A percentile compares a stretch with the other conserved stretches of the same genome.
phyloP scores from a whole-genome alignment of 495 filamentous ascomycete species.

The Aspergillus bertholletiae region DNA sequence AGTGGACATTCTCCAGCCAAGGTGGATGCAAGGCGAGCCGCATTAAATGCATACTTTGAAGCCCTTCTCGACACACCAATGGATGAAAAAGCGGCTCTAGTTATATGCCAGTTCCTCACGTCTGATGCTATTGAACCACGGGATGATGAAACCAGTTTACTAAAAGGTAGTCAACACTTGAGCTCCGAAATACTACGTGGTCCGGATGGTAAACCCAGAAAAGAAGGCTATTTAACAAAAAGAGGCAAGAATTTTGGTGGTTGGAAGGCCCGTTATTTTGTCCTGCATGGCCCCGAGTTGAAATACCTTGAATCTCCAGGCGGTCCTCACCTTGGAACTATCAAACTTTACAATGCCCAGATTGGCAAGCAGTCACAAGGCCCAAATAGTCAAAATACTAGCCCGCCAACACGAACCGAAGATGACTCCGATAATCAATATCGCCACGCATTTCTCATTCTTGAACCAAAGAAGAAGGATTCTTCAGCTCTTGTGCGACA shows the following conservation, averaged over 20 bases:
- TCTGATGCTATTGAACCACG: slow-evolving; percentile 78
- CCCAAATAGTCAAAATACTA: slow-evolving; percentile 46
- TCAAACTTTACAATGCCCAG: slow-evolving; percentile 85
- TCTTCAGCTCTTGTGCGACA: slow-evolving; percentile 87
- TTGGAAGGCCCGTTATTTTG: slow-evolving; percentile 96
- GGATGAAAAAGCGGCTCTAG: slow-evolving; percentile 73
- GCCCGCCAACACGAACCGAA: slow-evolving; percentile 56
- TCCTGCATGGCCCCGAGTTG: slow-evolving; percentile 83
- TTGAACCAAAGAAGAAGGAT: slow-evolving; percentile 97
- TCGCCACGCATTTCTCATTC: slow-evolving; percentile 89
- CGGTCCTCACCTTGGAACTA: slow-evolving; percentile 85
- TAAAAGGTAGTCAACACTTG: slow-evolving; percentile 43
- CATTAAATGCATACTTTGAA: slow-evolving; percentile 82
- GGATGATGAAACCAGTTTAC: slow-evolving; percentile 54
- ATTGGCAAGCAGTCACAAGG: slow-evolving; percentile 83
- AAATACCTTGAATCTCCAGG: slow-evolving; percentile 90
- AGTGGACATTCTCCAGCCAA: slow-evolving; percentile 92
- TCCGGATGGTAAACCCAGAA: slow-evolving; percentile 63
- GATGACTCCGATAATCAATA: slow-evolving; percentile 90
- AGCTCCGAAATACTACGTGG: slow-evolving; percentile 41
- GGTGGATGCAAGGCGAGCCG: slow-evolving; percentile 79
- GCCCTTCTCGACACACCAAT: slow-evolving; percentile 76
- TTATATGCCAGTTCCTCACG: slow-evolving; percentile 84
- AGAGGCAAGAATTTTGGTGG: slow-evolving; percentile 97
- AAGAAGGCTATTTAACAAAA: slow-evolving; percentile 93